A percentile compares a stretch with the other conserved stretches of the same genome.
Conservation (phyloP, 208 protist genomes). For the Crithidia fasciculata region DNA sequence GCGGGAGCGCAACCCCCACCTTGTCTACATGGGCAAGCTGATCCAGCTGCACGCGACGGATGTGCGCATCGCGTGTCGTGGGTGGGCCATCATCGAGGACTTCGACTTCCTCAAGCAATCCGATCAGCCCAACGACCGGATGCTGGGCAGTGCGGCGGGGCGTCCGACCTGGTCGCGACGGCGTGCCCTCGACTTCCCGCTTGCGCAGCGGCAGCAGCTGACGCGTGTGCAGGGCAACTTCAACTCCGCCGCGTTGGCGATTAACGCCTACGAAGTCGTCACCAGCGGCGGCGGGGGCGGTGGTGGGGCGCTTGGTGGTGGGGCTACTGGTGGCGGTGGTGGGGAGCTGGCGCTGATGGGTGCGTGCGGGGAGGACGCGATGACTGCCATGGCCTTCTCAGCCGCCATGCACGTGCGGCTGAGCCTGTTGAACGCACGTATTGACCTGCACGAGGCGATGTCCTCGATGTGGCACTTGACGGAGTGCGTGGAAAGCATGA, state of each 20-base stretch:
- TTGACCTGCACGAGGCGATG: slow-evolving; percentile 44
- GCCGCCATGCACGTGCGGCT: slow-evolving; percentile 30
- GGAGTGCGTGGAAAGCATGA: slow-evolving; percentile 40
- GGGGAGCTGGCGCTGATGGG: background rate
- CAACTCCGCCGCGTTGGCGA: background rate
- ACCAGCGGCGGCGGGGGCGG: background rate
- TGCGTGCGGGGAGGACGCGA: slow-evolving; percentile 29
- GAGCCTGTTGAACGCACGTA: slow-evolving; percentile 43
- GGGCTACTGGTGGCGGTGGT: background rate
- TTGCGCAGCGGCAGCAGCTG: slow-evolving; percentile 14
- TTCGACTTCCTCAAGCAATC: slow-evolving; percentile 46
- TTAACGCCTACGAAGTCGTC: background rate
- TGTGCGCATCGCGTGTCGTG: slow-evolving; percentile 48
- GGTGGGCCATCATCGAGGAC: slow-evolving; percentile 52
- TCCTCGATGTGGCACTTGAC: slow-evolving; percentile 42
- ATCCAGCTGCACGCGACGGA: slow-evolving; percentile 56
- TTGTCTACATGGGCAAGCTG: slow-evolving; percentile 42
- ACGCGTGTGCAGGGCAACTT: background rate
- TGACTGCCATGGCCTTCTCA: slow-evolving; percentile 26
- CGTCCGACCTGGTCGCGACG: background rate
- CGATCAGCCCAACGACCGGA: slow-evolving; percentile 13
- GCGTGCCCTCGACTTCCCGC: slow-evolving; percentile 4
- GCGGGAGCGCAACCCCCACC: slow-evolving; percentile 39
- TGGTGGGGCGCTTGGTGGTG: background rate
- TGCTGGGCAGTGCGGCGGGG: slow-evolving; percentile 1